Conservation (phyloP, 106 monocot species). For the Chionographis japonica region DNA sequence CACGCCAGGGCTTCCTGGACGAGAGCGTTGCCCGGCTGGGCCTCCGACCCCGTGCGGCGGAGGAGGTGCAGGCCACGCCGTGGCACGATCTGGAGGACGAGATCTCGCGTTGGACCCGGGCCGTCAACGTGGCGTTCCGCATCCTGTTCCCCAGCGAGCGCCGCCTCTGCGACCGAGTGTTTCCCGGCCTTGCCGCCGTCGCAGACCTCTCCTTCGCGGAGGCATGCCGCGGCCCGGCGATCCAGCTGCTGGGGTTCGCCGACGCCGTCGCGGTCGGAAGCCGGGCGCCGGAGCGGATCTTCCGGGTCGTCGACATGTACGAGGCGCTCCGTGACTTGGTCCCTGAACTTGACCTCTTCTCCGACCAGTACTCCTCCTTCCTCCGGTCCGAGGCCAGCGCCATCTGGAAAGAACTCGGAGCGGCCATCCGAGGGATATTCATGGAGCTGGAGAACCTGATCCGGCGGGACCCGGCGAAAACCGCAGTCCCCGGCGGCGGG, state of each 20-base stretch:
- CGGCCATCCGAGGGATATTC: conserved; percentile 64
- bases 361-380: conserved; percentile 42
- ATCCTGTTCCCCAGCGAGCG: conserved; percentile 75
- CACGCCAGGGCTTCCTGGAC: conserved; percentile 54
- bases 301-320: conserved; percentile 67
- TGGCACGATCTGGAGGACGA: conserved; percentile 64
- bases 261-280: conserved; percentile 38
- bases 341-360: conserved; percentile 53
- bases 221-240: conserved; percentile 39
- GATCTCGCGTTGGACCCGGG: conserved; percentile 51
- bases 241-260: conserved; percentile 57
- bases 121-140: conserved; percentile 40
- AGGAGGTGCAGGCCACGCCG: conserved; percentile 35
- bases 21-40: conserved; percentile 62
- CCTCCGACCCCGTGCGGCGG: conserved; percentile 28
- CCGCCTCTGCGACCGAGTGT: conserved; percentile 55
- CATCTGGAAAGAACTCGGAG: conserved; percentile 41
- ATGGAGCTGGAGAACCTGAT: conserved; percentile 75
- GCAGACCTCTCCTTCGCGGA: conserved; percentile 66
- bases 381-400: conserved; percentile 37
- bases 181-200: conserved; percentile 31
- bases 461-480: conserved; percentile 57
- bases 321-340: conserved; percentile 54
- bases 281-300: conserved; percentile 60
- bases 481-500: conserved; percentile 55